Conservation (phyloP, 176 grass and related monocot genomes). For the Aegilops umbellulata region DNA sequence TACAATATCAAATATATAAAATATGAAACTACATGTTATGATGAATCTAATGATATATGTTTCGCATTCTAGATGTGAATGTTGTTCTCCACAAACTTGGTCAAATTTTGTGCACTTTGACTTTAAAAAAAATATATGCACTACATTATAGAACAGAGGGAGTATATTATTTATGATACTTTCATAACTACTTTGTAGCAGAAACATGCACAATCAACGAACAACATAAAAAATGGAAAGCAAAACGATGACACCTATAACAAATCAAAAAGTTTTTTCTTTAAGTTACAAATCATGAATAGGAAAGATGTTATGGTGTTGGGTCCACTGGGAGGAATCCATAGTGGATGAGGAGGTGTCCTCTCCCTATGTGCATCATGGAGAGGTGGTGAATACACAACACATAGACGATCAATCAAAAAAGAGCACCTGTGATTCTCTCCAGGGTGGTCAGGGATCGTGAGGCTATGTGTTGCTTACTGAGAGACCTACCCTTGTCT, state of each 20-base stretch:
- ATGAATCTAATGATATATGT: too few species aligned
- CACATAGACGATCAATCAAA: conserved; percentile 43
- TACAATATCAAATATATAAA: too few species aligned
- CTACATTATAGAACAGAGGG: too few species aligned
- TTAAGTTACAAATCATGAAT: not conserved
- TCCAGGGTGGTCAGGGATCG: not conserved
- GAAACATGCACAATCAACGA: not conserved
- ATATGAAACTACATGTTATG: too few species aligned
- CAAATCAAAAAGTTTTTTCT: not conserved
- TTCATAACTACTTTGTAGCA: not conserved
- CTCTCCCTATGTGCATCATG: not conserved
- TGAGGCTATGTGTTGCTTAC: too few species aligned
- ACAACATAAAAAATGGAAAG: not conserved
- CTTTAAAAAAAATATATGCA: too few species aligned
- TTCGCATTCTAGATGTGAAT: too few species aligned
- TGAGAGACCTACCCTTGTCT: too few species aligned
- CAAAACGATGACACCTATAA: not conserved
- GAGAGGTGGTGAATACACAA: conserved; percentile 24
- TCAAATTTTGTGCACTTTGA: too few species aligned
- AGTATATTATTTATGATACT: not conserved
- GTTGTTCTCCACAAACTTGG: too few species aligned
- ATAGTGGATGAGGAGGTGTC: conserved; percentile 48
- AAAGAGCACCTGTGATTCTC: conserved; percentile 24
- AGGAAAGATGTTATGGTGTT: not conserved
- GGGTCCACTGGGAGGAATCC: conserved; percentile 36